Base-by-base conservation (phyloP, 1,284 basidiomycete genomes). In the Afroboletus lepidellus region DNA sequence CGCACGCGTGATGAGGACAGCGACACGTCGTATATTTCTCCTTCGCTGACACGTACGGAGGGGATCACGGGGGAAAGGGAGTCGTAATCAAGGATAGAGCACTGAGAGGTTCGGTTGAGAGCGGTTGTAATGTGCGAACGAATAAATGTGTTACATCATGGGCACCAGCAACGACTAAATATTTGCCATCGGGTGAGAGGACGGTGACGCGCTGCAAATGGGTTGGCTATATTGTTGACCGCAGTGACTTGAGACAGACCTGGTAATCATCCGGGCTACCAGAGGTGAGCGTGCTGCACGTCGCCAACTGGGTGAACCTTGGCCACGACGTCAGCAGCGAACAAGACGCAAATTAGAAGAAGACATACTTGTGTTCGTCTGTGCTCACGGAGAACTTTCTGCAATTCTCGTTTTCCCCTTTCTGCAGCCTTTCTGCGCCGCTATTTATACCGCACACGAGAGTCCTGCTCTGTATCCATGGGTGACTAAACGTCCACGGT, bases 401-500 rank as follows among this genome's bases (percentile, higher is more conserved):
- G 66, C 92, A 92, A 59, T 97, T 93, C 64, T 90, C 78, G 61
- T 96, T 97, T 55, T 77, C 71, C 1, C 86, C 88, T 20, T 72
- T 77, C 61, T 80, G 67, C 24, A 94, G 67, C 47, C 78, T 74
- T 24, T 85, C 81, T 33, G 75, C 70, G 0, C 86, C 71, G 55
- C 90, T 90, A 68, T 96, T 97, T 57, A 96, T 83, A 13, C 94
- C 94, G 55, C 92, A 94, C 2, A 88, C 78, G 48, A 96, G 62
- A 36, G 74, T 72, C 50, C 73, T 73, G 13, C 73, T 77, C 72
- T 82, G 67, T 33, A 66, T 59, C 33, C 41, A 38, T 42, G 52
- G 39, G 21, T 62, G 32, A 56, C 34, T 46, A 29, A 37, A 23
- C n/a, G 37, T 42, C 9, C 27, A 11, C 12, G 23, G 29, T 33